phyloP scores from a whole-genome alignment of 495 filamentous ascomycete genomes.

The Neurospora sp. region DNA sequence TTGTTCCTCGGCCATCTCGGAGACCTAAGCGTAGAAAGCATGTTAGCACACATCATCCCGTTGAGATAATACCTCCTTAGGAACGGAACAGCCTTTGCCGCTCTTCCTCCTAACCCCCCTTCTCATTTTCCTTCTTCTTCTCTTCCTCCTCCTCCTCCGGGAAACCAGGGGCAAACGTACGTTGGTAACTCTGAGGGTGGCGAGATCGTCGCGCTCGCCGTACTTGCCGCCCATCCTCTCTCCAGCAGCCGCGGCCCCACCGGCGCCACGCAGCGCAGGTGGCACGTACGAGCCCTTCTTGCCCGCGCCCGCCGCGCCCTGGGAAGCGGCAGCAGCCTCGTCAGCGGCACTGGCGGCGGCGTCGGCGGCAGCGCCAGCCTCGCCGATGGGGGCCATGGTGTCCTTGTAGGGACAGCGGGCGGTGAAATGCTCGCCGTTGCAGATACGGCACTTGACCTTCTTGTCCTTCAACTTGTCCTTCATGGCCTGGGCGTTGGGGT shows the following conservation, averaged over 20 bases:
- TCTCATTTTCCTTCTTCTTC: background rate
- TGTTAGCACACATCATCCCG: conserved; percentile 7
- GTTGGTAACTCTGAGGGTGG: conserved; percentile 93
- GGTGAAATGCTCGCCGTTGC: conserved; percentile 96
- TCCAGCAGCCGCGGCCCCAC: conserved; percentile 49
- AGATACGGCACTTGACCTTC: conserved; percentile 99
- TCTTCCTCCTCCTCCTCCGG: background rate
- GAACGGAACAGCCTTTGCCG: background rate
- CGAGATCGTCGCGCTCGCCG: conserved; percentile 87
- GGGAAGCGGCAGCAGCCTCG: conserved; percentile 29
- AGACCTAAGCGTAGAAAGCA: conserved; percentile 48
- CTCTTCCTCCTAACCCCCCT: background rate
- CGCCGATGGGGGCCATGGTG: conserved; percentile 48
- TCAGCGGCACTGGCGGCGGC: conserved; percentile 43
- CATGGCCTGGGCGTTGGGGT: conserved; percentile 67
- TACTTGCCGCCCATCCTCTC: conserved; percentile 88
- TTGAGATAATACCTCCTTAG: background rate
- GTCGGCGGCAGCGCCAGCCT: conserved; percentile 38
- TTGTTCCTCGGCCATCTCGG: conserved; percentile 89
- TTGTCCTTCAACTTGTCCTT: conserved; percentile 94
- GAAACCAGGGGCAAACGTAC: conserved; percentile 42
- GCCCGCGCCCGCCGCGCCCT: conserved; percentile 51
- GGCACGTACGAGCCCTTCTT: conserved; percentile 80
- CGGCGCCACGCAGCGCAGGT: conserved; percentile 73
- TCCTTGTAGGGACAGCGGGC: conserved; percentile 73